Base-by-base conservation (phyloP, 176 grass and related monocot genomes). In the Phragmites australis region DNA sequence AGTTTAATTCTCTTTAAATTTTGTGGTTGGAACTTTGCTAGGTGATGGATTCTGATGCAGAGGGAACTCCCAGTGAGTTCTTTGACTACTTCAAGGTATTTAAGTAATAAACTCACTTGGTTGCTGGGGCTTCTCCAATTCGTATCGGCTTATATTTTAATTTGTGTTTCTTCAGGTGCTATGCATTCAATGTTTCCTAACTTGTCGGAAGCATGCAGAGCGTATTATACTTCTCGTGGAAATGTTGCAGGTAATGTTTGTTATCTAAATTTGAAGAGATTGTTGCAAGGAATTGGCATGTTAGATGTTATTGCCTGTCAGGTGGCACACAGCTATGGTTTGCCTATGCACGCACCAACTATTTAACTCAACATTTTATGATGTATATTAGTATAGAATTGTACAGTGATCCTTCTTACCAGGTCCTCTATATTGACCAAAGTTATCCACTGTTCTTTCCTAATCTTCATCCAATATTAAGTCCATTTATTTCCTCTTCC, bases 41-140 rank as follows among this genome's bases (percentile, higher is more conserved):
- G 97, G 97, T 99, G 66, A 96, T 99, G 97, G 97, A 99, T 89
- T 99, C 97, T 82, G 97, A 99, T 88, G 93, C 97, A 25, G 97
- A 99, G 86, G 97, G 93, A 85, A 96, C 84, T 65, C 97, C 97
- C 47, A 99, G 97, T 3, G 90, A 99, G 72, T 99, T 95, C 63
- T 99, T 99, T 86, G 93, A 99, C 67, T 99, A 96, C 81, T 99
- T 95, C 83, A 99, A 99, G 97, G 96, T 99, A 83, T 88, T 21
- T 74, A 19, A 72, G 15, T 26, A 27, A 83, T 54, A 65, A 30
- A 67, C 9, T 85, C 7, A 19, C 75, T 81, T 78, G 55, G 31
- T 68, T 62, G 5, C 34, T 3, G n/a, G 18, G 52, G 56, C 52
- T 66, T 70, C 18, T 77, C 44, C 44, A 68, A 30, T 49, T 89